Base-by-base conservation (phyloP, 257 asterid species). In the Nicotiana knightiana region DNA sequence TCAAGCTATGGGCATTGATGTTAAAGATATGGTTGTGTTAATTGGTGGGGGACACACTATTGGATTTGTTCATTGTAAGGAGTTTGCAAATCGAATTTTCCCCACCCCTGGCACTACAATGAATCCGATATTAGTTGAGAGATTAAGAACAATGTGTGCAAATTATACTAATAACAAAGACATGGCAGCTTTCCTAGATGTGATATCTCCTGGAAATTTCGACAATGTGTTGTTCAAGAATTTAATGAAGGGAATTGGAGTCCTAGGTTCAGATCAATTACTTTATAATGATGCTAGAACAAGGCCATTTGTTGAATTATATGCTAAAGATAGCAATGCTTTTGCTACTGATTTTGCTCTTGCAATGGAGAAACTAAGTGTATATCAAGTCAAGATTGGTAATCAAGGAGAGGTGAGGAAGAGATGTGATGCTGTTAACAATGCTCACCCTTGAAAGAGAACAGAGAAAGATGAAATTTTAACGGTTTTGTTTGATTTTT, bases 181-280 rank as follows among this genome's bases (percentile, higher is more conserved):
- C 79, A 86, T 90, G 32, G 88, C 98, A 1, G 99, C 98, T 4
- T 95, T 93, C 32, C 88, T 90, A 58, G 97, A 95, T 76, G 96
- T 95, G 3, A 91, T 93, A 85, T 85, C 92, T 4, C 97, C 99
- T 0, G 96, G 99, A 9, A 95, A 90, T 43, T 95, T 95, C 85
- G 99, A 95, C 85, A 95, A 95, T 65, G 81, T 88, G 73, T 90
- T 90, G 28, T 95, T 64, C 54, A 1, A n/a, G 54, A 93, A 93
- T 30, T 80, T 93, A 79, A 82, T 87, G 80, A 87, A 81, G 9
- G 98, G 97, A 0, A 70, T 93, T 10, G 94, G 94, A 0, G 46
- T 95, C 67, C 83, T 93, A 59, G 85, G 90, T 1, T 90, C 97
- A 9, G 98, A 95, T 65, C 92, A 91, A 84, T 78, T 78, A 1